A percentile compares a stretch with the other conserved stretches of the same genome.
Conservation (phyloP, 352 stramenopile species). For the Heterotrichella gracilis region DNA sequence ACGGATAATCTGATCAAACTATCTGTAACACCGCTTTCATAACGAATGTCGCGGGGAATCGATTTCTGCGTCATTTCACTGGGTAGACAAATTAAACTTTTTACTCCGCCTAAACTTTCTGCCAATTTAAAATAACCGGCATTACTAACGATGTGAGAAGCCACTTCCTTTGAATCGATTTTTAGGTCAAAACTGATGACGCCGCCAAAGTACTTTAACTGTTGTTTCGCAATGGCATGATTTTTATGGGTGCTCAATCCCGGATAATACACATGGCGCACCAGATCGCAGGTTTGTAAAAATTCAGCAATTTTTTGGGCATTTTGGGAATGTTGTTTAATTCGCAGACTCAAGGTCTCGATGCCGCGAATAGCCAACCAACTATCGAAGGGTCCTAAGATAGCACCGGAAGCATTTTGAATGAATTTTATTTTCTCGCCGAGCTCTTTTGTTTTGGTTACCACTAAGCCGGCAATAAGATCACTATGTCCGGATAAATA, state of each 20-base stretch:
- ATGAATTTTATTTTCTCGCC: constrained; percentile 25
- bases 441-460: constrained; percentile 27
- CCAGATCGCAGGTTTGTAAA: too few species aligned
- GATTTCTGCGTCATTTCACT: constrained; percentile 64
- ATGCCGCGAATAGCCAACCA: constrained; percentile 45
- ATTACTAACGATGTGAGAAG: constrained; percentile 26
- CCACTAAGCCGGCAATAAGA: constrained; percentile 58
- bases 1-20: constrained; percentile 61
- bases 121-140: constrained; percentile 29
- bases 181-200: constrained; percentile 38
- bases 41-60: constrained; percentile 53
- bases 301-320: constrained; percentile 43
- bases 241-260: constrained; percentile 37
- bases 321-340: constrained; percentile 34
- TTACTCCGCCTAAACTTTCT: constrained; percentile 32
- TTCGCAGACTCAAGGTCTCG: constrained; percentile 39
- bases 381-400: constrained; percentile 37
- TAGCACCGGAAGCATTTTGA: constrained; percentile 33
- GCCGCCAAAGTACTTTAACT: constrained; percentile 28
- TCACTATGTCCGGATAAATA: constrained; percentile 83
- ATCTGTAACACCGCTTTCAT: constrained; percentile 51
- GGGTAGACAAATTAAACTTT: constrained; percentile 29
- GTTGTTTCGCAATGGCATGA: constrained; percentile 29
- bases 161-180: constrained; percentile 26
- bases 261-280: constrained; percentile 72